Percentiles rank a stretch among this genome's conserved stretches.
These are phyloP conservation scores for Suillus spraguei DNA, from an alignment of 768 basidiomycete genomes.

Conservation along the genomic window DNA sequence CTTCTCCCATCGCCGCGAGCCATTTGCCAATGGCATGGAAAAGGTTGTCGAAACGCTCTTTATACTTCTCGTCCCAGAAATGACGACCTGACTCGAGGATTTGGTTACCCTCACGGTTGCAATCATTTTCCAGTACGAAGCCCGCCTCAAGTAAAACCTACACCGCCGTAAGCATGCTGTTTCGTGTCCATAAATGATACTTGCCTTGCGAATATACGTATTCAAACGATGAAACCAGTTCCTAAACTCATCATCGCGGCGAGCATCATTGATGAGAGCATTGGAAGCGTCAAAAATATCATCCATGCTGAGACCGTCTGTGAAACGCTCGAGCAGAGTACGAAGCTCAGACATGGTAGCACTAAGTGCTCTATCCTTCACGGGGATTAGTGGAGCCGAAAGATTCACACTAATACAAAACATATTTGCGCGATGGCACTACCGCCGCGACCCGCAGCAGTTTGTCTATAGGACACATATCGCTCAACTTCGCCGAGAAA, in stretches of 20 bases:
- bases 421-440: conserved; percentile 17
- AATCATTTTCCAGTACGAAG: conserved; percentile 81
- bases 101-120: conserved; percentile 60
- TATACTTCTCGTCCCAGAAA: conserved; percentile 80
- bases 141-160: conserved; percentile 79
- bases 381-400: conserved; percentile 14
- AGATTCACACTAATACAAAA: conserved; percentile 15
- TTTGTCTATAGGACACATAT: conserved; percentile 57
- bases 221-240: conserved; percentile 72
- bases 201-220: conserved; percentile 64
- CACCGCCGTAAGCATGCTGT: conserved; percentile 2
- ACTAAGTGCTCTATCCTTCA: conserved; percentile 57
- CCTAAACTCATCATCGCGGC: conserved; percentile 72
- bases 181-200: conserved; percentile 11
- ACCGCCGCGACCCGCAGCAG: conserved; percentile 34
- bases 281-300: conserved; percentile 70
- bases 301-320: conserved; percentile 69
- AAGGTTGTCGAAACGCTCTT: conserved; percentile 77
- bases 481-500: conserved; percentile 62
- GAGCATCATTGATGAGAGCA: conserved; percentile 72
- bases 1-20: conserved; percentile 84
- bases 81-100: conserved; percentile 70
- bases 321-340: conserved; percentile 89
- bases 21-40: conserved; percentile 73
- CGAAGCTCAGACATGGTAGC: conserved; percentile 65